phyloP scores from a whole-genome alignment of 345 rosid species.

The Mallotus nudiflorus region DNA sequence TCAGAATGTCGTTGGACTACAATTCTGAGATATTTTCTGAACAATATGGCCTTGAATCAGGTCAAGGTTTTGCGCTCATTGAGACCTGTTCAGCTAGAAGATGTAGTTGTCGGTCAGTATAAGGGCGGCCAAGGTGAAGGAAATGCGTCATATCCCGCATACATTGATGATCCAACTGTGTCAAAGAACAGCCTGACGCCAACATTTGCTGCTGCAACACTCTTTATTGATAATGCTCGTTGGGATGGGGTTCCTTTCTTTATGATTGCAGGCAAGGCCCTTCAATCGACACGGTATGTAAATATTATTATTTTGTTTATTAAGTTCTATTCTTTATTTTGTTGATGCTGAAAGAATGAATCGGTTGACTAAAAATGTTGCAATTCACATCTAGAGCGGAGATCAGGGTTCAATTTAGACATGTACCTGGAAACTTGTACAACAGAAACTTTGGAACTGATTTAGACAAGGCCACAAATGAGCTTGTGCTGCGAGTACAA shows the following conservation, averaged over 20 bases:
- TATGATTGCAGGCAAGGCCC: slow-evolving; percentile 93
- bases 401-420: slow-evolving; percentile 87
- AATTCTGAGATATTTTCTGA: neutral
- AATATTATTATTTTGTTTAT: neutral
- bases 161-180: slow-evolving; percentile 73
- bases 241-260: slow-evolving; percentile 98
- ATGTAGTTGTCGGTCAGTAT: slow-evolving; percentile 75
- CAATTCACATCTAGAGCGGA: slow-evolving; percentile 56
- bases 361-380: neutral
- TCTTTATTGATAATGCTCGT: slow-evolving; percentile 80
- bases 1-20: neutral
- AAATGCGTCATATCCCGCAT: slow-evolving; percentile 51
- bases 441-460: slow-evolving; percentile 62
- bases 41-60: slow-evolving; percentile 26
- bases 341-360: neutral
- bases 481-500: slow-evolving; percentile 87
- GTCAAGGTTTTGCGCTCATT: slow-evolving; percentile 88
- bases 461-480: slow-evolving; percentile 74
- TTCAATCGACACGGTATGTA: slow-evolving; percentile 59
- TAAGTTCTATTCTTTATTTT: neutral
- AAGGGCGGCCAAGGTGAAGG: slow-evolving; percentile 66
- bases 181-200: slow-evolving; percentile 72
- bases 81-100: slow-evolving; percentile 68
- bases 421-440: slow-evolving; percentile 87
- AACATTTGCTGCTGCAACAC: slow-evolving; percentile 89